Base-by-base conservation (phyloP, 73 alveolate genomes). In the Paramecium sexaurelia region DNA sequence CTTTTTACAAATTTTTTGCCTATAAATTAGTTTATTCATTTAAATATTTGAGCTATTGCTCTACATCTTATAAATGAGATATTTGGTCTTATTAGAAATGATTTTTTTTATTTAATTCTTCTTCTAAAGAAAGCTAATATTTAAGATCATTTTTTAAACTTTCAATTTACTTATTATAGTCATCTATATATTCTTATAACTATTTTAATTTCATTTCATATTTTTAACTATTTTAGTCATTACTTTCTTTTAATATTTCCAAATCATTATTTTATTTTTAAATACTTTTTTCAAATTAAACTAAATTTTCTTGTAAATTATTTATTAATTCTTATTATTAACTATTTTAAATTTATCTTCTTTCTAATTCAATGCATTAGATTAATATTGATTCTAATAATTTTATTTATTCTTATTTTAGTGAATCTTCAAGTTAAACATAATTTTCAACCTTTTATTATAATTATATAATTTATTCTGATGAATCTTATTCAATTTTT, bases 81-180 rank as follows among this genome's bases (percentile, higher is more conserved):
- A 73, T 29, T 22, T 73, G 35, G 7, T 35, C 45, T 17, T 32
- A 35, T 32, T 29, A n/a, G 56, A 35, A 32, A 35, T 33, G 17
- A 9, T 73, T 73, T 19, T 73, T 73, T 20, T 73, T 20, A 29
- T 73, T 35, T 73, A 73, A 37, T 35, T 73, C 87, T 73, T 73
- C 55, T 73, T 32, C 87, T 11, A 32, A 20, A 73, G 87, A 51
- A 17, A 51, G 67, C 33, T 51, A 51, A 51, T 51, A 51, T 51
- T 51, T 51, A 5, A 51, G 32, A 51, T 51, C 67, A 19, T 51
- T 51, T 8, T 51, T 51, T 29, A 61, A 6, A 26, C 83, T 3
- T 11, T 61, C 83, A 61, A 61, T 61, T 61, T 61, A 29, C 11
- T 32, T 61, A 24, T 6, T 24, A 29, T 29, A 6, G 20, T 32